These are phyloP conservation scores for Chrysanthemum makinoi DNA, from an alignment of 129 eudicot genomes.

Conservation along the genomic window DNA sequence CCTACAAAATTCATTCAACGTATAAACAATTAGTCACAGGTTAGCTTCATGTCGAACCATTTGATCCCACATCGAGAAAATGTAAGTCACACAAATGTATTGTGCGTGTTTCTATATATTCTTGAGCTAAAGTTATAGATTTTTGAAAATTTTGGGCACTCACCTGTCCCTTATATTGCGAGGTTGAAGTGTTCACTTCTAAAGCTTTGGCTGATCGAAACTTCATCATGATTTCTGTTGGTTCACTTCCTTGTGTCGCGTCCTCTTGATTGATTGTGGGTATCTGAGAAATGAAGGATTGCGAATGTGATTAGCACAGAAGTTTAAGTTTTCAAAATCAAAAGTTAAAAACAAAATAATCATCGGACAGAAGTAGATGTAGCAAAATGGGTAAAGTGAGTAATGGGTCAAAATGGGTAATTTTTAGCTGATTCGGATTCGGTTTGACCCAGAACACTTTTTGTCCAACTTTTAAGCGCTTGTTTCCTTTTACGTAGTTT, in stretches of 20 bases:
- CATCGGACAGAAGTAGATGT: too few relatives aligned
- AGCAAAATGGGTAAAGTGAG: too few relatives aligned
- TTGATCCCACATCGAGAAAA: too few relatives aligned
- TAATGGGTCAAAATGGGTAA: too few relatives aligned
- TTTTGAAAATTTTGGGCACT: conserved; percentile 5
- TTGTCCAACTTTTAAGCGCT: too few relatives aligned
- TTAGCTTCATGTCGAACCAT: background rate
- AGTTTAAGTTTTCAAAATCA: background rate
- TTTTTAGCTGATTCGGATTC: too few relatives aligned
- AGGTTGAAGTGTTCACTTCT: conserved; percentile 24
- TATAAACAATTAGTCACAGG: background rate
- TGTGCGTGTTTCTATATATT: background rate
- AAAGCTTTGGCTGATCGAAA: conserved; percentile 57
- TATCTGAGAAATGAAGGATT: conserved; percentile 35
- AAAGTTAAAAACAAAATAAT: too few relatives aligned
- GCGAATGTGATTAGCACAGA: background rate
- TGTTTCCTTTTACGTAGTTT: too few relatives aligned
- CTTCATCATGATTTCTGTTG: conserved; percentile 45
- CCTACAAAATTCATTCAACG: conserved; percentile 20
- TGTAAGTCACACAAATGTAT: too few relatives aligned
- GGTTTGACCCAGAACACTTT: too few relatives aligned
- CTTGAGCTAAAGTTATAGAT: background rate
- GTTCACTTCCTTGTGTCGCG: conserved; percentile 47
- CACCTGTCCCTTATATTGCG: conserved; percentile 31
- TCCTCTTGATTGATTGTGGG: conserved; percentile 73